These are phyloP conservation scores for Beauveria bassiana DNA, from an alignment of 2,329 filamentous ascomycete genomes.

Conservation along the genomic window DNA sequence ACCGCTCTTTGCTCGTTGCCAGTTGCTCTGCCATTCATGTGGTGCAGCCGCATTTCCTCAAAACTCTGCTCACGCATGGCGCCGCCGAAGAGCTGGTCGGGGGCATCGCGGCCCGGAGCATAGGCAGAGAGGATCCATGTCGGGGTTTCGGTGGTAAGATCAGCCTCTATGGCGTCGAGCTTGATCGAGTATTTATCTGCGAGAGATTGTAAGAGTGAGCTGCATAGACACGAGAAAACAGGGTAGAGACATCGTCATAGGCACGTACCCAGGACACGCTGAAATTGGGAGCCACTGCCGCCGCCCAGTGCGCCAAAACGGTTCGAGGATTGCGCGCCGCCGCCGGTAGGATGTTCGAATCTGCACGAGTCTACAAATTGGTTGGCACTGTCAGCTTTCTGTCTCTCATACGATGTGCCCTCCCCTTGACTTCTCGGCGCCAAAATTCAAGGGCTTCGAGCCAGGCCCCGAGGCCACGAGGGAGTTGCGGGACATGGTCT, in stretches of 20 bases:
- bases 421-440: background rate
- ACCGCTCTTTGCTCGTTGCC: constrained; percentile 53
- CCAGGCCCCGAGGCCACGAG: too few relatives aligned
- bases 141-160: constrained; percentile 65
- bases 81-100: constrained; percentile 78
- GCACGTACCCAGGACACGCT: constrained; percentile 17
- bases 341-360: constrained; percentile 43
- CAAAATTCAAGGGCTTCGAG: background rate
- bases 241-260: background rate
- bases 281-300: constrained; percentile 17
- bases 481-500: background rate
- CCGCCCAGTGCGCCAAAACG: constrained; percentile 47
- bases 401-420: background rate
- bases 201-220: background rate
- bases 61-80: constrained; percentile 73
- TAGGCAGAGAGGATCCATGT: constrained; percentile 85
- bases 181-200: constrained; percentile 43
- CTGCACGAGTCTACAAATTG: constrained; percentile 40
- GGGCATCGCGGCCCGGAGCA: constrained; percentile 67
- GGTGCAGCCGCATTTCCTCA: constrained; percentile 78
- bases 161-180: constrained; percentile 52
- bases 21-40: constrained; percentile 49
- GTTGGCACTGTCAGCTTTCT: background rate
- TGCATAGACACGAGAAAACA: background rate
- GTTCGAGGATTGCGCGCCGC: constrained; percentile 34